Conservation (phyloP, 345 rosid genomes). For the Sapria himalayana region DNA sequence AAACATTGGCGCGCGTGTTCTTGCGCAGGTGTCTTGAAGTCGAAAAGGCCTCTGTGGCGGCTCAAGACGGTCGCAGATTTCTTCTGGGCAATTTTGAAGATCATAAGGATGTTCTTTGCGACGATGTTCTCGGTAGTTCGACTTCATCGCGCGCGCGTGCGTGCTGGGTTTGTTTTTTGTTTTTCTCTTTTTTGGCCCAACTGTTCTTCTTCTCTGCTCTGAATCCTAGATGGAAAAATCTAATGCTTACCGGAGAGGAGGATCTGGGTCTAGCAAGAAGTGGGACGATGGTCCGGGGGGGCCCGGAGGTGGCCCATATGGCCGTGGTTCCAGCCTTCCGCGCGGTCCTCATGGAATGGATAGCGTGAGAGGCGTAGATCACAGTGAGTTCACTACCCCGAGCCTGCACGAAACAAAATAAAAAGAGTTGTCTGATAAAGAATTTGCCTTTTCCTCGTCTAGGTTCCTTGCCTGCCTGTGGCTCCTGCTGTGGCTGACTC, state of each 20-base stretch:
- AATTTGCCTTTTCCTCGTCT: conserved; percentile 2
- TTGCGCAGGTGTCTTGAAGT: conserved; percentile 27
- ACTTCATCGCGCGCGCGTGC: too few species aligned
- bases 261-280: conserved; percentile 52
- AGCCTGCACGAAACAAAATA: background rate
- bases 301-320: conserved; percentile 47
- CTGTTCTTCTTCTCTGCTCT: background rate
- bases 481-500: conserved; percentile 46
- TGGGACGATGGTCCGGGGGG: conserved; percentile 81
- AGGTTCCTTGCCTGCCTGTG: conserved; percentile 69
- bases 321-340: conserved; percentile 39
- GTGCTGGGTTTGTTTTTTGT: background rate
- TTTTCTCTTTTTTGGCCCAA: background rate
- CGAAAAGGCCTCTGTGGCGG: conserved; percentile 46
- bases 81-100: conserved; percentile 45
- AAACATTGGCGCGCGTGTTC: background rate
- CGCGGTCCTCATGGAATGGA: conserved; percentile 59
- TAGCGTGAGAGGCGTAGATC: conserved; percentile 57
- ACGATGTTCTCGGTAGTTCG: conserved; percentile 61
- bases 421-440: background rate
- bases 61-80: conserved; percentile 41
- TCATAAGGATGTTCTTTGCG: conserved; percentile 37
- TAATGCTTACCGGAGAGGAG: conserved; percentile 45
- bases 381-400: conserved; percentile 21
- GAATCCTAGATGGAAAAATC: conserved; percentile 61